phyloP scores from a whole-genome alignment of 108 stramenopile genomes.

The Nitzschia putrida region DNA sequence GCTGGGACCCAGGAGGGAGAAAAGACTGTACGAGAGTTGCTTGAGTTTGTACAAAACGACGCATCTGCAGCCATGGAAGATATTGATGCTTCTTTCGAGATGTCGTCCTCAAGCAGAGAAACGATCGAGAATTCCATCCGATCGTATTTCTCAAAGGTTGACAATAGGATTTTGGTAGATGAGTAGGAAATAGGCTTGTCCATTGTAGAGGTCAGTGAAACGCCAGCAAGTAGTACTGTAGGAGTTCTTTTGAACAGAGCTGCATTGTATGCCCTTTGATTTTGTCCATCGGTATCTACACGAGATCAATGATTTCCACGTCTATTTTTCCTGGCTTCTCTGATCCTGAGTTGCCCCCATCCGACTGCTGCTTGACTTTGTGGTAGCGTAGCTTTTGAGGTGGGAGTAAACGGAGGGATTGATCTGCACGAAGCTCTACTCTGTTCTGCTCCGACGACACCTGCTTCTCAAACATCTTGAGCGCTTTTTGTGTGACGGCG shows the following conservation, averaged over 20 bases:
- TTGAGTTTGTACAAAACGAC: constrained; percentile 51
- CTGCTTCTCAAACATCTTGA: constrained; percentile 22
- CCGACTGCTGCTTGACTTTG: too few relatives aligned
- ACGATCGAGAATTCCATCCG: constrained; percentile 56
- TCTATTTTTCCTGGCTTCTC: too few relatives aligned
- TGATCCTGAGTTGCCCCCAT: too few relatives aligned
- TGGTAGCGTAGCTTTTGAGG: constrained; percentile 7
- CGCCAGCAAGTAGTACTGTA: too few relatives aligned
- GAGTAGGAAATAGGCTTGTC: too few relatives aligned
- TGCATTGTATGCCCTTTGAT: too few relatives aligned
- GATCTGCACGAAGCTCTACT: constrained; percentile 35
- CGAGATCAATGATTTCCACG: too few relatives aligned
- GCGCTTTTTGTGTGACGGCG: constrained; percentile 27
- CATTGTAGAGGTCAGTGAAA: too few relatives aligned
- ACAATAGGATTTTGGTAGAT: too few relatives aligned
- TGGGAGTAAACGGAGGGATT: neutral
- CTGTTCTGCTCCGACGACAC: constrained; percentile 16
- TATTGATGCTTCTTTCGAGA: constrained; percentile 68
- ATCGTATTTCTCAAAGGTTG: constrained; percentile 42
- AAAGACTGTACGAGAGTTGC: constrained; percentile 49
- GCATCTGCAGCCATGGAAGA: constrained; percentile 47
- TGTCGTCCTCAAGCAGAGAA: constrained; percentile 45
- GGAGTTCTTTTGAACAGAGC: too few relatives aligned
- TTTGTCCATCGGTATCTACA: too few relatives aligned
- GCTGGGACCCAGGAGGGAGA: constrained; percentile 63